Base-by-base conservation (phyloP, 2,329 filamentous ascomycete genomes). In the Rhynchosporium secalis region DNA sequence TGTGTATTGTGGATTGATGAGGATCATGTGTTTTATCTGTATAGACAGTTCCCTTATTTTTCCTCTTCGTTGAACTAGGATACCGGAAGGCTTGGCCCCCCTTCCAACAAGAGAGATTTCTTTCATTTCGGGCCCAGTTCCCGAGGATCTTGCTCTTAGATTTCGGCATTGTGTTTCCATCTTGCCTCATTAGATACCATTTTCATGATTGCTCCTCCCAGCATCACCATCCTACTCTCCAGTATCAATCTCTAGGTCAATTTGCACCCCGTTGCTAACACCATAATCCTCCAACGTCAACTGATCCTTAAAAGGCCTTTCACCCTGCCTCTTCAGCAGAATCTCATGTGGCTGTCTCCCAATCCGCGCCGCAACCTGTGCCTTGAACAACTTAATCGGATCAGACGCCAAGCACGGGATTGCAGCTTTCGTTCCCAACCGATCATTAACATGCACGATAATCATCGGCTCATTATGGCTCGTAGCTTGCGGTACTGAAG, bases 401-500 rank as follows among this genome's bases (percentile, higher is more conserved):
- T 98, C 94, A 3, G 86, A 89, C 0, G 91, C 87, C 62, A 96
- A 80, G 74, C 93, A 97, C 0, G 94, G 94, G 66, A 98, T 95
- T 58, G 91, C 89, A 15, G 93, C 91, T 73, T 96, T 96, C n/a
- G 94, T 97, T 12, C 94, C 94, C 41, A 98, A 80, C n/a, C 94
- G 85, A 76, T 98, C 94, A 75, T 98, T 98, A 73, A 98, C 87
- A 72, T 94, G 86, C 20, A 98, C 93, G 57, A 96, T 85, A 69
- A 98, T 97, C 89, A 97, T 96, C 61, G 92, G 88, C 73, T 96
- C 89, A 7, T 78, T 72, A 9, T 75, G 63, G 3, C 20, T 49
- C 20, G 65, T 48, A 36, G 65, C 60, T 45, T 68, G 62, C 31
- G 69, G 67, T 26, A 68, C 57, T 13, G 67, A 56, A 45, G 47